Base-by-base conservation (phyloP, 352 stramenopile species). In the Phytophthora constricta region DNA sequence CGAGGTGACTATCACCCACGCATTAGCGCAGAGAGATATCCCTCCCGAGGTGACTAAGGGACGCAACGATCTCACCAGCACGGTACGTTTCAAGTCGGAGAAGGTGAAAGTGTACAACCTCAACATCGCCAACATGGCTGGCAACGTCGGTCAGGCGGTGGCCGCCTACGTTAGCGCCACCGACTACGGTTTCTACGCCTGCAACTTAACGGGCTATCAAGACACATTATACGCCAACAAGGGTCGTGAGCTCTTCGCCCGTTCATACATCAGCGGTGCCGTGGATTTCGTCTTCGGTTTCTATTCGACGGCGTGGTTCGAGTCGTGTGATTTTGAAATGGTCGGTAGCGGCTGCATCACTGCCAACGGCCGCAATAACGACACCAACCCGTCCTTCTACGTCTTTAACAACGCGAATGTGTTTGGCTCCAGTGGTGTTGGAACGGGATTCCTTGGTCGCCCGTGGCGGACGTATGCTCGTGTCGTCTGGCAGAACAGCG, bases 71-170 rank as follows among this genome's bases (percentile, higher is more conserved):
- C 51, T 59, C 37, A 70, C 62, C 11, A 56, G 22, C n/a, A 70
- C 62, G 28, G 26, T 70, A 19, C 47, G 54, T 8, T 42, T 69
- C 34, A 69, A 69, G 26, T 33, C 61, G 1, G 28, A 28, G 28
- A 69, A 64, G 43, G 61, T 69, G 4, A 69, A 69, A 17, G 46
- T 69, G 19, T 69, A 69, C 61, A 69, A 69, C 34, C 61, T 69
- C 34, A 68, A 68, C 23, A 49, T 68, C 23, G 59, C 59, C 50
- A 67, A 67, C 42, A 61, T 42, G 22, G 60, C 60, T 11, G 60
- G 60, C 9, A 47, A 52, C 27, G 45, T 64, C 17, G 62, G 62
- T 16, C 54, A 70, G 41, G 62, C 54, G 2, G 58, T 65, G n/a
- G 54, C 62, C 11, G 56, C 50, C 17, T 63, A 70, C 17, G 53